Conservation (phyloP, 371 early-diverging fungal species). For the Rhizomucor pusillus region DNA sequence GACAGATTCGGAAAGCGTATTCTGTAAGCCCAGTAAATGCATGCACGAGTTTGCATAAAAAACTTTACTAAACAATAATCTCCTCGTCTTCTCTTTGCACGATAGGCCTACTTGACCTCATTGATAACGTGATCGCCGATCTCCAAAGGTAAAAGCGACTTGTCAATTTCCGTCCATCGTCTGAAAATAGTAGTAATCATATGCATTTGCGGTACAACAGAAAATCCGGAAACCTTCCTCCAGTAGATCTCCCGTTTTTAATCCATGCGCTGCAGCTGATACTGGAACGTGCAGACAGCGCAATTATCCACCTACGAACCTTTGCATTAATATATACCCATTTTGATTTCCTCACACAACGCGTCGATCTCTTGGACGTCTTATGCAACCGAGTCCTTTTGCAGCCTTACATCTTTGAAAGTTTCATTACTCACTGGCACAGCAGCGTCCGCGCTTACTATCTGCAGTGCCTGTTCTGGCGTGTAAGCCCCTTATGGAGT, state of each 20-base stretch:
- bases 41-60: not conserved
- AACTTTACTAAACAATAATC: not conserved
- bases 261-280: slow-evolving; percentile 43
- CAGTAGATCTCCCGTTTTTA: slow-evolving; percentile 46
- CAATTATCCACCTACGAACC: slow-evolving; percentile 48
- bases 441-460: slow-evolving; percentile 52
- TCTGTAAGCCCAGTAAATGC: slow-evolving; percentile 27
- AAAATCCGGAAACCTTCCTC: not conserved
- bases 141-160: slow-evolving; percentile 4
- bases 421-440: slow-evolving; percentile 56
- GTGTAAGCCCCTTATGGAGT: slow-evolving; percentile 36
- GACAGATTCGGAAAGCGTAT: slow-evolving; percentile 51
- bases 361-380: slow-evolving; percentile 32
- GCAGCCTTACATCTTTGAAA: slow-evolving; percentile 43
- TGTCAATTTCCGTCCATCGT: not conserved
- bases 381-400: slow-evolving; percentile 43
- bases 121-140: slow-evolving; percentile 8
- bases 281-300: slow-evolving; percentile 46
- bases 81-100: not conserved
- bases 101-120: slow-evolving; percentile 11
- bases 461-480: slow-evolving; percentile 51
- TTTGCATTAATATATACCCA: slow-evolving; percentile 53
- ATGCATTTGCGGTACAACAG: not conserved
- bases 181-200: not conserved
- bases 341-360: slow-evolving; percentile 48